Percentiles rank a stretch among this genome's conserved stretches.
phyloP scores from a whole-genome alignment of 192 early-diverging fungal species.

The Pilobolus umbonatus region DNA sequence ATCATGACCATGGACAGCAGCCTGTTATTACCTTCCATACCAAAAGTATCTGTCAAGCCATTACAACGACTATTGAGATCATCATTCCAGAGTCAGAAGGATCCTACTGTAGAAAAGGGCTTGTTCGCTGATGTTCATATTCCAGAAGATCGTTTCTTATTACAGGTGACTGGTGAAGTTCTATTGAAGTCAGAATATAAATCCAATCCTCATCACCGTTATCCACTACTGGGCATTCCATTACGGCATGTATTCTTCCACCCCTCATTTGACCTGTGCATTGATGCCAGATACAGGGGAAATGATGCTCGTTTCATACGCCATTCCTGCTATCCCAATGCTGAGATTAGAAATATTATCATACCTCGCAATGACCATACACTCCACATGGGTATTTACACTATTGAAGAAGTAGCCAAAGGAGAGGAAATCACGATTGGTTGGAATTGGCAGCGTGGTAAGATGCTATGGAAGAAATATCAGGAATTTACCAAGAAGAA shows the following conservation, averaged over 20 bases:
- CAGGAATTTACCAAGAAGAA: slow-evolving; percentile 16
- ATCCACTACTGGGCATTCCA: slow-evolving; percentile 56
- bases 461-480: slow-evolving; percentile 33
- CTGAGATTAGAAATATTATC: slow-evolving; percentile 56
- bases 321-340: slow-evolving; percentile 63
- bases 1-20: slow-evolving; percentile 4
- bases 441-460: slow-evolving; percentile 65
- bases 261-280: slow-evolving; percentile 57
- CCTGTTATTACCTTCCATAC: slow-evolving; percentile 1
- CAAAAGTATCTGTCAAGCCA: slow-evolving; percentile 8
- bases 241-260: slow-evolving; percentile 66
- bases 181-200: slow-evolving; percentile 62
- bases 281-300: slow-evolving; percentile 67
- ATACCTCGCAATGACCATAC: slow-evolving; percentile 40
- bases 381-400: slow-evolving; percentile 66
- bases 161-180: slow-evolving; percentile 75
- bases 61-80: background rate
- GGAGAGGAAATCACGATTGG: slow-evolving; percentile 67
- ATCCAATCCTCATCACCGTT: slow-evolving; percentile 51
- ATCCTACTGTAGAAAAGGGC: slow-evolving; percentile 8
- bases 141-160: slow-evolving; percentile 52
- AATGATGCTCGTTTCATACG: slow-evolving; percentile 65
- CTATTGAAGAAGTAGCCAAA: slow-evolving; percentile 47
- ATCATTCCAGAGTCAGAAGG: slow-evolving; percentile 5
- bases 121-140: slow-evolving; percentile 32